Evolutionary conservation across 139 green algal species (phyloP).

Genomic region (Micractinium sp.): DNA sequence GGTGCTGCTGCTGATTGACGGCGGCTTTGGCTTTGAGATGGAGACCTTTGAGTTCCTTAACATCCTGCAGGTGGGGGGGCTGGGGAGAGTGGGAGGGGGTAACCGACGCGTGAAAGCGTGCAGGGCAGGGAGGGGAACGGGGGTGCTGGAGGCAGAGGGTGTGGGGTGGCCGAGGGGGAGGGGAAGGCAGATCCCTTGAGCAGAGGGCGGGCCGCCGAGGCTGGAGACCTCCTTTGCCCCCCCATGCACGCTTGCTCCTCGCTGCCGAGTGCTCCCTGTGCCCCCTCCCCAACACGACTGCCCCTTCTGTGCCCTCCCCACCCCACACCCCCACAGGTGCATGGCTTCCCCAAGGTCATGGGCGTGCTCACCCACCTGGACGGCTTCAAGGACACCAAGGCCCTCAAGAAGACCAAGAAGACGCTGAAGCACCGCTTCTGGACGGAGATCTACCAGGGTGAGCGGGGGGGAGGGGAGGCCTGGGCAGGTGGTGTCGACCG

Average conservation of each 20-base stretch:
- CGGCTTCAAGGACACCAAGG: conserved; percentile 81
- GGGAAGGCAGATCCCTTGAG: not conserved
- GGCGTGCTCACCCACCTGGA: conserved; percentile 99
- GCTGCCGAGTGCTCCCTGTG: not conserved
- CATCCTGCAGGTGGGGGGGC: conserved; percentile 82
- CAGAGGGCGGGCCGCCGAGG: not conserved
- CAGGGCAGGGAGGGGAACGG: too few species aligned
- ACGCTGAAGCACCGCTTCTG: conserved; percentile 95
- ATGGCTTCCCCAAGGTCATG: conserved; percentile 98
- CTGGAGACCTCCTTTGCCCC: too few species aligned
- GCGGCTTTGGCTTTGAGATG: conserved; percentile 98
- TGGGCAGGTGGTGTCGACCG: too few species aligned
- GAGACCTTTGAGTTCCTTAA: conserved; percentile 99
- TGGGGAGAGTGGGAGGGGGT: not conserved
- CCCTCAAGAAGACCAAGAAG: conserved; percentile 96
- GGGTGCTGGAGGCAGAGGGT: not conserved
- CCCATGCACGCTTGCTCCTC: too few species aligned
- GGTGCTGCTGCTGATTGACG: conserved; percentile 96
- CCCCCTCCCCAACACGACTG: not conserved
- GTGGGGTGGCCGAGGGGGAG: not conserved
- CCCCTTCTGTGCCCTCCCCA: not conserved
- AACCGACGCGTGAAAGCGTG: not conserved
- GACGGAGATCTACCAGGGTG: conserved; percentile 96
- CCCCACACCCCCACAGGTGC: conserved; percentile 51
- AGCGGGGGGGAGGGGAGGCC: not conserved